Evolutionary conservation across 192 early-diverging fungal genomes (phyloP), one percentile per base, ranked within the genome.

Genomic region (Backusella tuberculispora): DNA sequence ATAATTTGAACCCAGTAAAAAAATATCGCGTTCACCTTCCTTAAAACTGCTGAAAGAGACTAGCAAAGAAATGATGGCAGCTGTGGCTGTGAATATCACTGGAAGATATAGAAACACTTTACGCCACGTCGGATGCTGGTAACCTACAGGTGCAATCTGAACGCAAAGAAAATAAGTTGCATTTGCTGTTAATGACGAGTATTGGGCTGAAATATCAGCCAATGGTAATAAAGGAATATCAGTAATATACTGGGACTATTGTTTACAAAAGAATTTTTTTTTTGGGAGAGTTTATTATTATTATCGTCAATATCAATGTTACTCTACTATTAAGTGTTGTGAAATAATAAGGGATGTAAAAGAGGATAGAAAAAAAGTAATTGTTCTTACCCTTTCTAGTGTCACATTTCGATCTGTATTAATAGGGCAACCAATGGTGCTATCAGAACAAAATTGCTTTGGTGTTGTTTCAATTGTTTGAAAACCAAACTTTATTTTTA

Each of bases 101-200:
- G 79, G 79, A 15, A 80, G 13, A 15, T 40, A 72, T 29, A 65
- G 46, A 46, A 80, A 80, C 6, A 80, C 71, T 15, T 67, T 17
- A 47, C 75, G 70, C 79, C 79, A 80, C 0, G 64, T 46, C 10
- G 79, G 74, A 42, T 80, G 67, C 38, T 80, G 79, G 48, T 80
- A 80, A 3, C 79, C 79, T 2, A 80, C 71, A 15, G 79, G 71
- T 17, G 74, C 79, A 14, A 80, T 68, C 19, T 66, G 53, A 17
- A 75, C 43, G 46, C 79, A 80, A 19, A 74, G 43, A 42, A 67
- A 40, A 19, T 34, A 45, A 19, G 10, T 40, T 56, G 41, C 29
- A 41, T 75, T 46, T 38, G 48, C 66, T 19, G 65, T 66, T 37
- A 29, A 48, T n/a, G 47, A 38, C 13, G 48, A 48, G 40, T 75